Base-by-base conservation (phyloP, 1,139 yeast species). In the Sugiyamaella japonica region DNA sequence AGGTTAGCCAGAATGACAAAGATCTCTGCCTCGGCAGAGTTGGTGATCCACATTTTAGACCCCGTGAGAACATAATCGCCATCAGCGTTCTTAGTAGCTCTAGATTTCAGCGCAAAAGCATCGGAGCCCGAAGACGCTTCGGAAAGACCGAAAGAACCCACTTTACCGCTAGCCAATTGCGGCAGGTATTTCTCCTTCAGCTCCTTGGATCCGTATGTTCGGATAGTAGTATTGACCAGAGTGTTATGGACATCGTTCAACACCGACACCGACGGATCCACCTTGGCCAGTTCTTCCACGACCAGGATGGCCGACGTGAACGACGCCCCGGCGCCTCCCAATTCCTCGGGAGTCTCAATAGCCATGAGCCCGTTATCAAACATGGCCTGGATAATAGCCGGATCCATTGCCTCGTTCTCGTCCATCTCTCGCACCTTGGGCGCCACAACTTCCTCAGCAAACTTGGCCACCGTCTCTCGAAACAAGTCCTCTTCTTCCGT, bases 41-140 rank as follows among this genome's bases (percentile, higher is more conserved):
- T 75, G 50, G 78, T 74, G 65, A 74, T 74, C 78, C 78, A 74
- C 78, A 74, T 74, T 61, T 74, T 74, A 51, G 74, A 66, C 39
- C 78, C 78, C 47, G 69, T 67, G 50, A 74, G 55, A 23, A 73
- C 70, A 59, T 70, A 73, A 52, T 64, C 63, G 43, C 75, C 76
- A 54, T 70, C 76, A 23, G 64, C 65, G 48, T 68, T 67, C 53
- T 68, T 66, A 43, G 63, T 64, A 45, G 76, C 76, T 15, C 66
- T 61, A 9, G 75, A 63, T 63, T 71, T 72, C 57, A 75, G 61
- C 25, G 78, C 78, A 61, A 75, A 75, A n/a, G 78, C 78, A 58
- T 75, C 78, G 6, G 76, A 72, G 12, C 78, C 78, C 1, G 76
- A 70, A n/a, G 71, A 64, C 13, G 77, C 67, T 61, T 75, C 78